Base-by-base conservation (phyloP, 768 basidiomycete genomes). In the Hericium erinaceus region DNA sequence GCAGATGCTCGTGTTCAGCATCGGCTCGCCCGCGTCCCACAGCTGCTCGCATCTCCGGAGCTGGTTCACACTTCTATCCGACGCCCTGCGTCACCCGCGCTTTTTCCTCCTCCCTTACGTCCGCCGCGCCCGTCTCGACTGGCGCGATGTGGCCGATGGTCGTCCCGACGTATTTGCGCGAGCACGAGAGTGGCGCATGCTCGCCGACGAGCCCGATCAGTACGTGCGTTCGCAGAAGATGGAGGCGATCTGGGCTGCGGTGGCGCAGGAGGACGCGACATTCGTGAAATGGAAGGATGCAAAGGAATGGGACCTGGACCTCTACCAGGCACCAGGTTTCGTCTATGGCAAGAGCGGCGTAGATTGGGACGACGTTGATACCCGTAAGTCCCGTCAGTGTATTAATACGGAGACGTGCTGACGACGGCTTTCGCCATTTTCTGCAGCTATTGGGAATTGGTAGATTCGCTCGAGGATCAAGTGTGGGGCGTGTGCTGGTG, bases 271-370 rank as follows among this genome's bases (percentile, higher is more conserved):
- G 22, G 62, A 61, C 8, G 46, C 52, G 0, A 49, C 48, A 53
- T 58, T 63, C 20, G 53, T 55, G 9, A 48, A 57, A 20, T 59
- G 60, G 62, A 61, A 61, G 49, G 55, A 57, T 41, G 61, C 55
- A 2, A 26, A 48, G 28, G 62, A 63, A 33, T 63, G 62, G 62
- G 62, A 63, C 22, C 28, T 63, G 37, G 62, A 63, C 24, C 15
- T 63, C 52, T 50, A 54, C 48, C 58, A 57, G 13, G 54, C 62
- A 3, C 62, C 62, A 4, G 62, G 58, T n/a, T 63, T 62, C 49
- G 16, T 62, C 4, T 57, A 63, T 33, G 60, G 62, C 22, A 57
- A 59, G 22, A 39, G 49, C 11, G 48, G 56, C 5, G 59, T 58
- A 6, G 60, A 54, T 16, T 44, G 33, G 38, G 57, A 56, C 9